These are phyloP conservation scores for Colletotrichum camelliae DNA, from an alignment of 2,329 filamentous ascomycete genomes.

Conservation along the genomic window DNA sequence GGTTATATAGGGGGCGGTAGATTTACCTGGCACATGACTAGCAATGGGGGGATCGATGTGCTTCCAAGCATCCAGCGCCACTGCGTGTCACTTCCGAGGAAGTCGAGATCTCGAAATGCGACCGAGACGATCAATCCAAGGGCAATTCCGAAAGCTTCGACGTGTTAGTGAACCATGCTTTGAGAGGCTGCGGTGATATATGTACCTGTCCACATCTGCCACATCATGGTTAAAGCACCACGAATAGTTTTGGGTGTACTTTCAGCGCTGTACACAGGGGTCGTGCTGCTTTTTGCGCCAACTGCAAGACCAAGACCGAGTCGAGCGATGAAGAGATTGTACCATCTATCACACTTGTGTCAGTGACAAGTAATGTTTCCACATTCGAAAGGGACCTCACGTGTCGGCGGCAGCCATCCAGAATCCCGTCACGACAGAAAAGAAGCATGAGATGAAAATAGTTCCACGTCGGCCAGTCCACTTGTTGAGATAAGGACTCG, in stretches of 20 bases:
- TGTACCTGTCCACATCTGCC: slow-evolving; percentile 27
- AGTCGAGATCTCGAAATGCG: slow-evolving; percentile 31
- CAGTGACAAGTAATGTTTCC: slow-evolving; percentile 26
- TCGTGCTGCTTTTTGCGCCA: slow-evolving; percentile 40
- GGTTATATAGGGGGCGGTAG: not conserved
- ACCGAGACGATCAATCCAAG: slow-evolving; percentile 43
- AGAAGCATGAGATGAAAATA: slow-evolving; percentile 66
- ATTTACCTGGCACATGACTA: slow-evolving; percentile 47
- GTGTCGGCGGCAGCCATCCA: slow-evolving; percentile 62
- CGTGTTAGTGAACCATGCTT: slow-evolving; percentile 24
- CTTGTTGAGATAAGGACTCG: slow-evolving; percentile 54
- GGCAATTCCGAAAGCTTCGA: slow-evolving; percentile 41
- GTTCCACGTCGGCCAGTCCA: slow-evolving; percentile 68
- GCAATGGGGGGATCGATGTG: slow-evolving; percentile 57
- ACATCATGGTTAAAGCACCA: slow-evolving; percentile 44
- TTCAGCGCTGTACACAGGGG: slow-evolving; percentile 40
- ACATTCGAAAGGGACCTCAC: slow-evolving; percentile 42
- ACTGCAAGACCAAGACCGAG: slow-evolving; percentile 42
- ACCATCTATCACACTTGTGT: slow-evolving; percentile 40
- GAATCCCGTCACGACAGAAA: slow-evolving; percentile 55
- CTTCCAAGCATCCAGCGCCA: slow-evolving; percentile 51
- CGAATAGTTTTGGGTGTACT: slow-evolving; percentile 42
- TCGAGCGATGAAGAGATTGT: slow-evolving; percentile 35
- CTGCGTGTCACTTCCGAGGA: slow-evolving; percentile 38
- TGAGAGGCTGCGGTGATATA: not conserved